Percentiles rank a stretch among this genome's conserved stretches.
Conservation (phyloP, 768 basidiomycete species). For the Suillus subluteus region DNA sequence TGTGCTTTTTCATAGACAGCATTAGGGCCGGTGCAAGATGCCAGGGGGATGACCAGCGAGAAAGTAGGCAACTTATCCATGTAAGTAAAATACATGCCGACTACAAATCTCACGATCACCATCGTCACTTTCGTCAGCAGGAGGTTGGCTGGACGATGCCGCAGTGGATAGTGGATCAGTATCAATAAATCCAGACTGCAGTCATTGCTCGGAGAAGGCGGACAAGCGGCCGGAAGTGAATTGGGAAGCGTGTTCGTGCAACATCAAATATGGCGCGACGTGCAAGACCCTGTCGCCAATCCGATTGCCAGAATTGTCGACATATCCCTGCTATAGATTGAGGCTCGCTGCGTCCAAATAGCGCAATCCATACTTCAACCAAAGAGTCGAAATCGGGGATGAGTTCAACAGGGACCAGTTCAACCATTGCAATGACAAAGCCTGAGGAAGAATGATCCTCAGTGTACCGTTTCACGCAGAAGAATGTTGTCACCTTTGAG, state of each 20-base stretch:
- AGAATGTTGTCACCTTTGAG: slow-evolving; percentile 66
- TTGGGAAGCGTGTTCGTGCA: slow-evolving; percentile 80
- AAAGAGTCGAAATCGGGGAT: slow-evolving; percentile 74
- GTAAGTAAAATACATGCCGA: slow-evolving; percentile 74
- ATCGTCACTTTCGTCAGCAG: slow-evolving; percentile 41
- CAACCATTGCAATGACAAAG: slow-evolving; percentile 72
- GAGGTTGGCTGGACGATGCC: slow-evolving; percentile 45
- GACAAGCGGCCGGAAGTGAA: slow-evolving; percentile 71
- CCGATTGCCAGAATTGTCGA: slow-evolving; percentile 81
- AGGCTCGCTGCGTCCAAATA: slow-evolving; percentile 75
- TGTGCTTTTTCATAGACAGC: slow-evolving; percentile 73
- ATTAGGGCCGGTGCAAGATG: slow-evolving; percentile 65
- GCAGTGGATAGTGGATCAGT: slow-evolving; percentile 64
- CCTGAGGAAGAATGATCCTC: slow-evolving; percentile 47
- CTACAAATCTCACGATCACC: slow-evolving; percentile 63
- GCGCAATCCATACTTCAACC: slow-evolving; percentile 75
- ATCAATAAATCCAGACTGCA: slow-evolving; percentile 74
- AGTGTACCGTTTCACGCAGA: neutral
- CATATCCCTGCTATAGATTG: slow-evolving; percentile 69
- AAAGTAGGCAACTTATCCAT: slow-evolving; percentile 72
- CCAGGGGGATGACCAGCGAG: slow-evolving; percentile 71
- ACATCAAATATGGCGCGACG: slow-evolving; percentile 86
- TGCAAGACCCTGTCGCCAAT: slow-evolving; percentile 66
- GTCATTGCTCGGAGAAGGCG: slow-evolving; percentile 78
- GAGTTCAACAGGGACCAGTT: slow-evolving; percentile 75